A percentile compares a stretch with the other conserved stretches of the same genome.
These are phyloP conservation scores for Suhomyces pyralidae DNA, from an alignment of 805 yeast species.

Conservation along the genomic window DNA sequence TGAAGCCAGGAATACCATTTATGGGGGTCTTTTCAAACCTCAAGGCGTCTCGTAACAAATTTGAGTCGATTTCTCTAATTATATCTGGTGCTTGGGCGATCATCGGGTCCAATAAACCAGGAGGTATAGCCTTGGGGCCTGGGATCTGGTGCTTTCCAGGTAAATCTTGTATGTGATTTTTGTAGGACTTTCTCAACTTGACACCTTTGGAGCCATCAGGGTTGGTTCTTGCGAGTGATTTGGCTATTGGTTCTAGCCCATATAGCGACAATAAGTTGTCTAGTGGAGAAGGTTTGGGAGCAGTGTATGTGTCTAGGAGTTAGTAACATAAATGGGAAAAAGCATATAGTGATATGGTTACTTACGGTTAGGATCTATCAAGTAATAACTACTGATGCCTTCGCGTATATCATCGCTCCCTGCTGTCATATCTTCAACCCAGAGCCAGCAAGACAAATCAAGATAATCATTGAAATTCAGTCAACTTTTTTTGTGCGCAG, in stretches of 20 bases:
- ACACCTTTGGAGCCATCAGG: slow-evolving; percentile 90
- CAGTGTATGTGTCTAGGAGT: slow-evolving; percentile 30
- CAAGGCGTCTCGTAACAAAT: slow-evolving; percentile 48
- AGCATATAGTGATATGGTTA: slow-evolving; percentile 1
- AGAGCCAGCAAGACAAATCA: not conserved
- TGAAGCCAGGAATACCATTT: slow-evolving; percentile 76
- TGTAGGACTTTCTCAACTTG: slow-evolving; percentile 89
- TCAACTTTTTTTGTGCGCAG: not conserved
- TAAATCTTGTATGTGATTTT: slow-evolving; percentile 83
- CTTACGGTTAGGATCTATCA: slow-evolving; percentile 24
- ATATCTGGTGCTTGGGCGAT: slow-evolving; percentile 41
- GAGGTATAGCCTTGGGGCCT: slow-evolving; percentile 35
- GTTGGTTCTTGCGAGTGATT: slow-evolving; percentile 80
- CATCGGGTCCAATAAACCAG: slow-evolving; percentile 36
- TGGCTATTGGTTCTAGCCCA: slow-evolving; percentile 63
- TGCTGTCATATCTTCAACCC: not conserved
- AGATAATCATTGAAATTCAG: not conserved
- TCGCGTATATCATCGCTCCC: slow-evolving; percentile 6
- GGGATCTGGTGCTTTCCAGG: slow-evolving; percentile 77
- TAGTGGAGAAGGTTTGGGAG: slow-evolving; percentile 65
- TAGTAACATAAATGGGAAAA: slow-evolving; percentile 6
- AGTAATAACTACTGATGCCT: slow-evolving; percentile 24
- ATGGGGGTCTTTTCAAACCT: slow-evolving; percentile 63
- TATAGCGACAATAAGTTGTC: slow-evolving; percentile 70
- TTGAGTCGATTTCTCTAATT: slow-evolving; percentile 48